Evolutionary conservation across 2,329 filamentous ascomycete genomes (phyloP), one percentile per base, ranked within the genome.

Genomic region (Epichloe brachyelytri): DNA sequence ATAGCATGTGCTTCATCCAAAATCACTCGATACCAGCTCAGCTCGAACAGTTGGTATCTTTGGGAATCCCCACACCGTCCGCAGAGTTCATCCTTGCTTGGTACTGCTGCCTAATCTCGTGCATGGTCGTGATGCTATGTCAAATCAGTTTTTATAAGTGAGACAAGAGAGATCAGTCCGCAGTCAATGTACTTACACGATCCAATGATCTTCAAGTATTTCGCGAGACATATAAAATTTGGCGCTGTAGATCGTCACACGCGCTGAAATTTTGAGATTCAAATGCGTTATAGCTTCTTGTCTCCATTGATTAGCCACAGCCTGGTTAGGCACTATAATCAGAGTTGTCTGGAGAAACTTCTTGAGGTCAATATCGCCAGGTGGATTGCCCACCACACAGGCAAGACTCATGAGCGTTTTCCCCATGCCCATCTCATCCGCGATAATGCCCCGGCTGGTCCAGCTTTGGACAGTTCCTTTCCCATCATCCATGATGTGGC

Each of bases 331-430:
- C 2, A 63, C 62, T 4, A 71, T 55, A 0, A 71, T 51, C 8
- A 71, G 47, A 0, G 68, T 71, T 0, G 57, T 53, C 0, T 56
- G 53, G 63, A 68, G 71, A 59, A 64, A 75, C 0, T 58, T 53
- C 0, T 46, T 34, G 0, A 47, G 46, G 4, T 74, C 66, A 19
- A 73, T 67, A 10, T 68, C 52, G 0, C 66, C 57, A 0, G 70
- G 73, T 0, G 71, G 72, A 10, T 82, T 76, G 1, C 78, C 77
- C 1, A 85, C 70, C 51, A 93, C 83, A 34, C 93, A 73, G 1
- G 87, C 78, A n/a, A 95, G 72, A 26, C 81, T 80, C 57, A 87
- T 85, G 11, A 95, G 80, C 15, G 81, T 85, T 62, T 85, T 85
- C 0, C 82, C 82, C 0, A 85, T 61, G 0, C 82, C 82, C 78